phyloP scores from a whole-genome alignment of 306 rosid species.

The Prunus dulcis region DNA sequence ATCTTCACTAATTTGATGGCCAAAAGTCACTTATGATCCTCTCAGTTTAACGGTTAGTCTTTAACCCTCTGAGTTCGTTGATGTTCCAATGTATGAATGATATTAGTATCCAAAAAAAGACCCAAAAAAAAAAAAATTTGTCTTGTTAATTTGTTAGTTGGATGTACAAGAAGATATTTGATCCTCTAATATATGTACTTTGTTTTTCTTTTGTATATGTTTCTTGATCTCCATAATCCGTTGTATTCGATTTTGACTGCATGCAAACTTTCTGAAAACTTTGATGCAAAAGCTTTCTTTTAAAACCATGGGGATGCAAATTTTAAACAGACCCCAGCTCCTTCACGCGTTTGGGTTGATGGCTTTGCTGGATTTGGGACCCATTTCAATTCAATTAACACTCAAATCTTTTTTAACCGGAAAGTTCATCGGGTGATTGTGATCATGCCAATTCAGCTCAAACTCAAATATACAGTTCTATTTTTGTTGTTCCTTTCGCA shows the following conservation, averaged over 20 bases:
- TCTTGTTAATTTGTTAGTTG: conserved; percentile 54
- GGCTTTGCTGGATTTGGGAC: too few species aligned
- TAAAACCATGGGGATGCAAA: neutral
- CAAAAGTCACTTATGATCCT: conserved; percentile 53
- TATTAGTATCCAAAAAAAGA: conserved; percentile 49
- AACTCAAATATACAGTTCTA: neutral
- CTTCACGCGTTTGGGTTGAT: too few species aligned
- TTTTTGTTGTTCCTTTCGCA: too few species aligned
- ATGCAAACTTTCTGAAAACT: neutral
- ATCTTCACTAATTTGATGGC: conserved; percentile 75
- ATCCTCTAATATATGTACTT: conserved; percentile 69
- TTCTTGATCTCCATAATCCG: neutral
- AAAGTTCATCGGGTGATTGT: neutral
- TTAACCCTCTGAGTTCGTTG: conserved; percentile 62
- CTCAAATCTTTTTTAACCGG: neutral
- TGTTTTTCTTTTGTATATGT: conserved; percentile 53
- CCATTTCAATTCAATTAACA: too few species aligned
- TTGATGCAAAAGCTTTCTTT: neutral
- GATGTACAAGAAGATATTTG: conserved; percentile 51
- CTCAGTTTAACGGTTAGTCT: conserved; percentile 67
- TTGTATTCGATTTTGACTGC: neutral
- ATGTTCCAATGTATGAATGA: conserved; percentile 58
- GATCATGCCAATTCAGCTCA: neutral
- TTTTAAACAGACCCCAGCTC: too few species aligned
- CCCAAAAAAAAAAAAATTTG: conserved; percentile 24